A percentile compares a stretch with the other conserved stretches of the same genome.
These are phyloP conservation scores for Monosporozyma siamensis DNA, from an alignment of 805 yeast species.

Conservation along the genomic window DNA sequence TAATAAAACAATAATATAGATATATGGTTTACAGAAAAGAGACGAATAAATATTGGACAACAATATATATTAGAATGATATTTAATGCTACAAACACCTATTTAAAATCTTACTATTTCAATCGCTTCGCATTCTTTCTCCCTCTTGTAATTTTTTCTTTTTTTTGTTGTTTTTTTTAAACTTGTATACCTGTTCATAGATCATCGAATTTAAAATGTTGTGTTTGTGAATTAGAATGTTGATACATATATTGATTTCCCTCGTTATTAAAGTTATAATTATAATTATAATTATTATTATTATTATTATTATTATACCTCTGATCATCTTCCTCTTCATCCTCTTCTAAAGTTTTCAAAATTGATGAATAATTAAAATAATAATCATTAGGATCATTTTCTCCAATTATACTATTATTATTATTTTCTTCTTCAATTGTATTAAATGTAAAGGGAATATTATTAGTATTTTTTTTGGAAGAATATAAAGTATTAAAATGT, in stretches of 20 bases:
- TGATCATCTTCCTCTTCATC: neutral
- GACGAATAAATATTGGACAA: too few relatives aligned
- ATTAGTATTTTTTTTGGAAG: neutral
- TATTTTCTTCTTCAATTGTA: neutral
- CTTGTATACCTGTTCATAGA: neutral
- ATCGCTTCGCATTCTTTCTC: too few relatives aligned
- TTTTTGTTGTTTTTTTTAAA: neutral
- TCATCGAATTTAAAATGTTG: constrained; percentile 1
- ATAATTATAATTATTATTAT: neutral
- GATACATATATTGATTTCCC: neutral
- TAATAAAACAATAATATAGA: neutral
- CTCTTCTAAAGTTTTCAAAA: constrained; percentile 1
- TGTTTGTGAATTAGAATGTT: neutral
- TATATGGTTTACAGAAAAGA: neutral
- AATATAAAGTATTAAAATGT: neutral
- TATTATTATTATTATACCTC: neutral
- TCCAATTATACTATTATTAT: neutral
- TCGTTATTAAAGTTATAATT: too few relatives aligned
- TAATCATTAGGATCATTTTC: neutral
- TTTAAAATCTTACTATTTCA: too few relatives aligned
- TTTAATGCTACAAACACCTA: too few relatives aligned
- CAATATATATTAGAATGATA: too few relatives aligned
- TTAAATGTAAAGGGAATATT: neutral
- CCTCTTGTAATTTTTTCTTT: neutral
- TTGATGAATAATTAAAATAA: constrained; percentile 1